A percentile compares a stretch with the other conserved stretches of the same genome.
Evolutionary conservation across 1,139 yeast species (phyloP).

Genomic region (Yamadazyma mexicana): DNA sequence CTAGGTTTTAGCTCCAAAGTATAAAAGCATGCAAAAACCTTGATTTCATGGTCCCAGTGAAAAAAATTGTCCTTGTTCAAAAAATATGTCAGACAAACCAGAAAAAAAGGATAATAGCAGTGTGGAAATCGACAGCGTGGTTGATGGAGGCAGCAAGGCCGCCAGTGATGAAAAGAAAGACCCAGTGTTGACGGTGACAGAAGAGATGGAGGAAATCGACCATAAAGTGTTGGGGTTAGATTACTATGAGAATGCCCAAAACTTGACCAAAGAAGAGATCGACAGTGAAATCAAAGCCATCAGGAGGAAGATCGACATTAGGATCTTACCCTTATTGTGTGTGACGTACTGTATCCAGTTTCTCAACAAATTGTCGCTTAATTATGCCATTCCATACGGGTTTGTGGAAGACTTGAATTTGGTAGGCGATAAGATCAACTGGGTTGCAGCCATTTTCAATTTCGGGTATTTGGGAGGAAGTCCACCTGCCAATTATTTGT

Average conservation of each 20-base stretch:
- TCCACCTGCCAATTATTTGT: conserved; percentile 51
- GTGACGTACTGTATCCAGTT: conserved; percentile 50
- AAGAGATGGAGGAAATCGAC: conserved; percentile 5
- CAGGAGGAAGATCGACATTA: conserved; percentile 39
- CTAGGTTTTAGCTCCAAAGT: no score
- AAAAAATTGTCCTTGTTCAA: no score
- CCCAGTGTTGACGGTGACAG: neutral
- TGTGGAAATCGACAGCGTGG: neutral
- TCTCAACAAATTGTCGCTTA: conserved; percentile 48
- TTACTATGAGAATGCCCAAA: conserved; percentile 30
- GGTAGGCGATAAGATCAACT: conserved; percentile 27
- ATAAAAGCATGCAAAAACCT: no score
- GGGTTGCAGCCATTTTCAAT: conserved; percentile 64
- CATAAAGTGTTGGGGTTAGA: conserved; percentile 25
- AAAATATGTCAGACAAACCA: no score
- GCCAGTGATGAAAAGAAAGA: conserved; percentile 3
- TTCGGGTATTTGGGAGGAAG: conserved; percentile 53
- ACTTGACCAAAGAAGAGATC: conserved; percentile 26
- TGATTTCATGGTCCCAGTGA: no score
- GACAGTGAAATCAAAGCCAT: conserved; percentile 21
- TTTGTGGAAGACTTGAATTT: conserved; percentile 25
- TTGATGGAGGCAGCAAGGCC: neutral
- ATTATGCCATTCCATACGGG: conserved; percentile 30
- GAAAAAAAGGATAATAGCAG: neutral
- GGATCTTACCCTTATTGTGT: conserved; percentile 46